Evolutionary conservation across 306 rosid genomes (phyloP), one percentile per base, ranked within the genome.

Genomic region (Medicago ruthenica): DNA sequence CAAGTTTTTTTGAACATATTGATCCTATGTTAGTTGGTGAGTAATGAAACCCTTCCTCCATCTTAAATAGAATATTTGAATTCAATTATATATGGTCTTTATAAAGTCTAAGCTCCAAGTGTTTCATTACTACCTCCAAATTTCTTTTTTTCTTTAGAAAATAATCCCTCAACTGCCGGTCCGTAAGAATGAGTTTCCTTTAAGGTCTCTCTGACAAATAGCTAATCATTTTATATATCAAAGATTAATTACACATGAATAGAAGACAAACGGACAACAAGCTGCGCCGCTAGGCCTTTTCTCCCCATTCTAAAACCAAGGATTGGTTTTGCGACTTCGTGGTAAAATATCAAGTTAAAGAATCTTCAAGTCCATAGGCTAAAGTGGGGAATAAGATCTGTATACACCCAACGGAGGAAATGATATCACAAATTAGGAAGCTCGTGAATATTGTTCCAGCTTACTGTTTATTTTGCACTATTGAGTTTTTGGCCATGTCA

Each of bases 21-120:
- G 70, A 60, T 59, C 78, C 70, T 27, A 27, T 45, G 54, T 27
- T 59, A 41, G 41, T 74, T 74, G 78, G 78, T 74, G 36, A 74
- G 78, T 27, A 22, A 41, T 42, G 59, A 74, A 42, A 37, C 34
- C 70, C 47, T 40, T 61, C 45, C 17, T 71, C 3, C 51, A 12
- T 57, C 67, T 40, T 9, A 67, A 42, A 13, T 7, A 21, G 54
- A 12, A 67, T 6, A 20, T 41, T 54, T 10, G 12, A 14, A 22
- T 21, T 42, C 39, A 67, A 20, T 20, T 39, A 40, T 63, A 45
- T 45, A 34, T 36, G 6, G 6, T 15, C 5, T 62, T 34, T 62
- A 34, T n/a, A 15, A 34, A 62, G 7, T 44, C 14, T 37, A 66
- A 66, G 12, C 17, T 17, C 20, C n/a, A 0, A 24, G 4, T 60